Evolutionary conservation across 1,139 yeast species (phyloP).

Genomic region (Scheffersomyces quercinus): DNA sequence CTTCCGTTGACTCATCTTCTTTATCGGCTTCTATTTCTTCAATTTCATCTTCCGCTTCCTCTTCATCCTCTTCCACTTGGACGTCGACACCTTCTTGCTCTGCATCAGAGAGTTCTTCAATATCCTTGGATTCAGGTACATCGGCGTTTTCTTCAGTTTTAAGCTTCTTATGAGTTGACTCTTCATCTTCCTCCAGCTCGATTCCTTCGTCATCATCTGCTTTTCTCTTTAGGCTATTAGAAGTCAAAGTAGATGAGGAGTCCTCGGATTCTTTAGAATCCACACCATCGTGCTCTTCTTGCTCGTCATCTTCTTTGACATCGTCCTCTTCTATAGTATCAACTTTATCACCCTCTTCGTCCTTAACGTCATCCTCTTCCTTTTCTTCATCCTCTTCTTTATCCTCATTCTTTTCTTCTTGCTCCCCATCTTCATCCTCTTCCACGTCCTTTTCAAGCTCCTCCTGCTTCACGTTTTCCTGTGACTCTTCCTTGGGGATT

Average conservation of each 20-base stretch:
- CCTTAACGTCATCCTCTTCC: constrained; percentile 8
- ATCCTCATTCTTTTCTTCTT: constrained; percentile 10
- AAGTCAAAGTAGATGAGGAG: no score
- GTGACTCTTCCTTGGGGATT: constrained; percentile 8
- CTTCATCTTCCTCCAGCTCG: constrained; percentile 5
- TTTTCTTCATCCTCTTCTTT: constrained; percentile 8
- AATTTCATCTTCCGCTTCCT: constrained; percentile 11
- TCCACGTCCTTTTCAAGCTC: not conserved
- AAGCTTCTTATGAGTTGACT: constrained; percentile 5
- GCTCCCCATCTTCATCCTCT: not conserved
- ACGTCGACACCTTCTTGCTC: not conserved
- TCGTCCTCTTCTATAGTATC: not conserved
- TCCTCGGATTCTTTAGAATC: no score
- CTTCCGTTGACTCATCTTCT: constrained; percentile 8
- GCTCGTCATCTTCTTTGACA: no score
- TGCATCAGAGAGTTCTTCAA: constrained; percentile 6
- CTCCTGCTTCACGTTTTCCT: constrained; percentile 30
- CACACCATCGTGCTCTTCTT: no score
- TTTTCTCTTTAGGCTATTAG: constrained; percentile 4
- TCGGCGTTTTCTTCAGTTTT: constrained; percentile 10
- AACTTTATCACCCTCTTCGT: constrained; percentile 7
- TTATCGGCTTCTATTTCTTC: constrained; percentile 11
- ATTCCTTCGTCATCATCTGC: constrained; percentile 3
- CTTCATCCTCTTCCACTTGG: constrained; percentile 11
- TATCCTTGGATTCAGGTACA: constrained; percentile 10